Conservation (phyloP, 208 protist species). For the Leishmania turanica region DNA sequence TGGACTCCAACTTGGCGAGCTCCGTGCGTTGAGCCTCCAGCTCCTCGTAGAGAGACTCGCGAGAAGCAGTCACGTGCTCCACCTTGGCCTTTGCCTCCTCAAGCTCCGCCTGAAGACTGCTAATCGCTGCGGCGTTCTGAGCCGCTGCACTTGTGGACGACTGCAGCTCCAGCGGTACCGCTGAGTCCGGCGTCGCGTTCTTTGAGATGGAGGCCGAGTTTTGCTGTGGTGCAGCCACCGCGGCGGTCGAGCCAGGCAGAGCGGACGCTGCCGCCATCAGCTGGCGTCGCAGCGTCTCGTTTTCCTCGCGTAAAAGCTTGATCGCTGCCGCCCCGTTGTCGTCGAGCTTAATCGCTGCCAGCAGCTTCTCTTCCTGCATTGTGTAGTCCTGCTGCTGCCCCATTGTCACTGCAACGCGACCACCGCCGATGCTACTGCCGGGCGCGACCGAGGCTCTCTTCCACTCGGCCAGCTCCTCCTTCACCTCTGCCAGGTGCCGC, state of each 20-base stretch:
- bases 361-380: conserved; percentile 34
- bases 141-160: neutral
- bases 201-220: neutral
- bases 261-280: conserved; percentile 8
- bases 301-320: conserved; percentile 46
- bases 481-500: conserved; percentile 30
- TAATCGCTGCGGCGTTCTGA: neutral
- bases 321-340: conserved; percentile 44
- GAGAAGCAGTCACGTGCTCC: conserved; percentile 36
- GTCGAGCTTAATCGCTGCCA: conserved; percentile 56
- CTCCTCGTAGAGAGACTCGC: conserved; percentile 58
- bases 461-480: conserved; percentile 22
- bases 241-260: neutral
- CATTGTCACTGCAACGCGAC: neutral
- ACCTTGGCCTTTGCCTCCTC: conserved; percentile 46
- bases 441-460: neutral
- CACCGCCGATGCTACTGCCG: neutral
- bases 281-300: conserved; percentile 40
- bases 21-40: conserved; percentile 55
- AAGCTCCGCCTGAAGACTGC: conserved; percentile 45
- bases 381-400: neutral
- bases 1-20: conserved; percentile 34
- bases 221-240: neutral
- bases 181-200: conserved; percentile 7
- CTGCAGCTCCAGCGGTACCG: conserved; percentile 4